Evolutionary conservation across 2,329 filamentous ascomycete species (phyloP).

Genomic region (Aspergillus sp.): DNA sequence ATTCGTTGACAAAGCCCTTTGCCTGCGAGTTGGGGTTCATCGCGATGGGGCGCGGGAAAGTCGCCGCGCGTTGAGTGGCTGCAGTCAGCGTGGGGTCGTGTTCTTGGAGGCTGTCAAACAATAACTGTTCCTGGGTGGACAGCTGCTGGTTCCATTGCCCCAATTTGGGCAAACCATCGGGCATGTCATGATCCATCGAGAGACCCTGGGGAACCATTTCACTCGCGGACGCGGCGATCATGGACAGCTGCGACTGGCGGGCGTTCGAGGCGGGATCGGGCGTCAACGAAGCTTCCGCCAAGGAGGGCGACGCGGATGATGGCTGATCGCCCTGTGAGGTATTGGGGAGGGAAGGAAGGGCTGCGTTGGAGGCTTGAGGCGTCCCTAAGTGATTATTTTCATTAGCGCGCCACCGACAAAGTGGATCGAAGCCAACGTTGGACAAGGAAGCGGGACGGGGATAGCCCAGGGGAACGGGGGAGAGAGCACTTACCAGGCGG

Average conservation of each 20-base stretch:
- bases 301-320: constrained; percentile 34
- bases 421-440: neutral
- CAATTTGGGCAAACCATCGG: constrained; percentile 31
- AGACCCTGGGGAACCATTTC: constrained; percentile 44
- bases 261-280: constrained; percentile 36
- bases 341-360: constrained; percentile 33
- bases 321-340: constrained; percentile 30
- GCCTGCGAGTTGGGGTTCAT: constrained; percentile 41
- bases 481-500: constrained; percentile 18
- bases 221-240: constrained; percentile 47
- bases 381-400: constrained; percentile 20
- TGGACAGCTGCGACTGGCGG: constrained; percentile 43
- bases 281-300: constrained; percentile 33
- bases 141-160: constrained; percentile 36
- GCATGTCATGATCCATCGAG: constrained; percentile 33
- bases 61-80: constrained; percentile 38
- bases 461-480: neutral
- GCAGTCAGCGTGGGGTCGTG: constrained; percentile 40
- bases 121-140: constrained; percentile 38
- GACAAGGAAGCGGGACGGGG: constrained; percentile 3
- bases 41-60: constrained; percentile 43
- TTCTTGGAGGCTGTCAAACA: constrained; percentile 40
- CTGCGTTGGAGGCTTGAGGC: constrained; percentile 28
- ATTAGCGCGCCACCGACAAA: constrained; percentile 15
- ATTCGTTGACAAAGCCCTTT: constrained; percentile 42